Percentiles rank a stretch among this genome's conserved stretches.
phyloP scores from a whole-genome alignment of 768 basidiomycete species.

The Boletus sp. region DNA sequence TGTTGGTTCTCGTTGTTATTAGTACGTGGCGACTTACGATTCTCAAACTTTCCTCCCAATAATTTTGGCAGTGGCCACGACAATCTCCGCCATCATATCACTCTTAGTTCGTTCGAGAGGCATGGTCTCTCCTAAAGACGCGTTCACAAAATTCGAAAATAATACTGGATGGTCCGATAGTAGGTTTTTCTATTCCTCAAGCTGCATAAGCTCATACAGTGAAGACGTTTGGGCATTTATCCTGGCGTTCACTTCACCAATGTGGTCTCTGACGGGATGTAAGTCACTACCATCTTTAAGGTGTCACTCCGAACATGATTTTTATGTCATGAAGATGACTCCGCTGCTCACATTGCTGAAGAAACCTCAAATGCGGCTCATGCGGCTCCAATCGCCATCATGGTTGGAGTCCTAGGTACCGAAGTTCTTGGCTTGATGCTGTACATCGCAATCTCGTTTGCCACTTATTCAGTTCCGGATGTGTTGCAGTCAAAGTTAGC shows the following conservation, averaged over 20 bases:
- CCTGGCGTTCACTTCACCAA: conserved; percentile 26
- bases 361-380: conserved; percentile 42
- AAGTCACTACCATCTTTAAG: not conserved
- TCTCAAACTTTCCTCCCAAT: not conserved
- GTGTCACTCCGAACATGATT: not conserved
- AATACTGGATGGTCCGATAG: conserved; percentile 25
- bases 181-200: not conserved
- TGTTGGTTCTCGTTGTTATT: conserved; percentile 7
- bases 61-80: conserved; percentile 13
- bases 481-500: conserved; percentile 33
- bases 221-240: conserved; percentile 26
- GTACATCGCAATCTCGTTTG: conserved; percentile 43
- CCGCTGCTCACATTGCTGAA: conserved; percentile 48
- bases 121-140: conserved; percentile 15
- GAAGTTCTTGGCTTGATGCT: conserved; percentile 43
- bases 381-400: conserved; percentile 46
- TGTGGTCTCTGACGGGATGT: conserved; percentile 28
- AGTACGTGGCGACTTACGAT: conserved; percentile 5
- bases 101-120: conserved; percentile 16
- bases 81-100: conserved; percentile 2
- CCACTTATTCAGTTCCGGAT: conserved; percentile 37
- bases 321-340: conserved; percentile 37
- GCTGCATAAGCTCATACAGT: not conserved
- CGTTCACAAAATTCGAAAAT: conserved; percentile 28
- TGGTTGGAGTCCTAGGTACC: conserved; percentile 40